Evolutionary conservation across 2,329 filamentous ascomycete genomes (phyloP).

Genomic region (Celoporthe dispersa): DNA sequence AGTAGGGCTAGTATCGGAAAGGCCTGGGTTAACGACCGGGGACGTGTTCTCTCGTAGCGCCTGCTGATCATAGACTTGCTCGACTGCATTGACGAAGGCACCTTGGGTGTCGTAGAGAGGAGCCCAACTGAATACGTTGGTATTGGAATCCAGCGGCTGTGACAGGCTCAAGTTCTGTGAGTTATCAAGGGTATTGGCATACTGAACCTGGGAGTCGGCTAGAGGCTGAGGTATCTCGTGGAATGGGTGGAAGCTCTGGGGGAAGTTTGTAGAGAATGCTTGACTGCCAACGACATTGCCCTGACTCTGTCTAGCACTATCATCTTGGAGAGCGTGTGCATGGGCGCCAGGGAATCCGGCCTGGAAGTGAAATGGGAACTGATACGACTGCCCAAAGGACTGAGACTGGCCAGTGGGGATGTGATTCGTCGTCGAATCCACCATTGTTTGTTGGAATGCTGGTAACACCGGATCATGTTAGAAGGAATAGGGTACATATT

Average conservation of each 20-base stretch:
- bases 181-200: background rate
- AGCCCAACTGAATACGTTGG: background rate
- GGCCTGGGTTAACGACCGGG: background rate
- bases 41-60: background rate
- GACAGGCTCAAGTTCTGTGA: background rate
- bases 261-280: background rate
- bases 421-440: background rate
- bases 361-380: slow-evolving; percentile 7
- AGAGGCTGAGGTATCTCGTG: background rate
- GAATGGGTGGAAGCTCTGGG: slow-evolving; percentile 1
- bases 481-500: background rate
- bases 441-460: background rate
- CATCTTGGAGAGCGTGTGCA: background rate
- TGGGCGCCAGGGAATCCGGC: background rate
- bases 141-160: background rate
- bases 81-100: background rate
- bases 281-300: background rate
- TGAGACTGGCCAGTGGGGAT: background rate
- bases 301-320: background rate
- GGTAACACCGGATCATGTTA: background rate
- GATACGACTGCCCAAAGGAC: slow-evolving; percentile 1
- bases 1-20: background rate
- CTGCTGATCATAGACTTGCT: slow-evolving; percentile 14
- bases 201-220: background rate
- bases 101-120: slow-evolving; percentile 6